Base-by-base conservation (phyloP, 495 filamentous ascomycete species). In the Xylaria castorea region DNA sequence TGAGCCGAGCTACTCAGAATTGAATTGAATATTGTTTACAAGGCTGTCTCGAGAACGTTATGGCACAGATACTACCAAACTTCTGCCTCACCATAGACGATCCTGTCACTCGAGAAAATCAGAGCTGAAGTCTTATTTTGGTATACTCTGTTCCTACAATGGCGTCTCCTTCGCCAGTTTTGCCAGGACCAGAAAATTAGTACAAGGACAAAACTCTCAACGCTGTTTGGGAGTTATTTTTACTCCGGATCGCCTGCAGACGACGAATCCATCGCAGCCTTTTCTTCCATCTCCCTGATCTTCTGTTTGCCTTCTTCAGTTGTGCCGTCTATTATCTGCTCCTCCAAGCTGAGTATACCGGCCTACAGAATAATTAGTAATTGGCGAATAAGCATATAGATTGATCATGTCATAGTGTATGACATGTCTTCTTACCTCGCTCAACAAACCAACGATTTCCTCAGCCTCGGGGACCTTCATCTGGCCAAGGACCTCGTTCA, bases 401-500 rank as follows among this genome's bases (percentile, higher is more conserved):
- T 38, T 53, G 20, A 66, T 38, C 6, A 61, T 3, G 27, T 40
- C 8, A 66, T 20, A 55, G n/a, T 22, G n/a, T 68, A 67, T 12
- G 36, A 1, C 12, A 11, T 57, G 79, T 64, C n/a, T 25, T 25
- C 84, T 81, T 75, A 91, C 89, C 82, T 97, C 88, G 27, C 95
- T 90, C 64, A 99, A 82, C 78, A 92, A 88, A 74, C 89, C 92
- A 57, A 99, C 94, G 27, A 98, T 80, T 75, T 94, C 92, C 83
- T 99, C 97, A 0, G 97, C 96, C 71, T 98, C 95, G 51, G 92
- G 91, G 0, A 98, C 94, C 71, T 89, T 92, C 95, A 99, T 93
- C 79, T 92, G 92, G 30, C 93, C 96, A n/a, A 99, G 85, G 12
- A 97, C 96, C 84, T 97, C 95, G 83, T 99, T 99, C 57, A 99